phyloP scores from a whole-genome alignment of 805 yeast genomes.

The Wickerhamomyces kurtzmanii region DNA sequence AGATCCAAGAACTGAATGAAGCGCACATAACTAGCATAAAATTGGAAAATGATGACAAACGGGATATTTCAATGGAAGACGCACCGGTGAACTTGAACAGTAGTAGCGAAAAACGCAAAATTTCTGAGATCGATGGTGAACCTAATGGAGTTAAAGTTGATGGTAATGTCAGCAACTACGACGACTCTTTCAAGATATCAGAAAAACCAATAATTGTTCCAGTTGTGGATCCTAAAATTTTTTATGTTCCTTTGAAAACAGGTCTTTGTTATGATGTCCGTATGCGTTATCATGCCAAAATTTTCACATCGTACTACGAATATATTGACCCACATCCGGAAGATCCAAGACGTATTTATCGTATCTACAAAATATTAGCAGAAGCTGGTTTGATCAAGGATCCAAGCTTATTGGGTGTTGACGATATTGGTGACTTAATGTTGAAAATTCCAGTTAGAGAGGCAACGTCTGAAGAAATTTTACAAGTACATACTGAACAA shows the following conservation, averaged over 20 bases:
- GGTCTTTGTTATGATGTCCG: conserved; percentile 95
- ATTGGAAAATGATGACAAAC: too few relatives aligned
- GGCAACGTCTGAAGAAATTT: conserved; percentile 78
- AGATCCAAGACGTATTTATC: conserved; percentile 91
- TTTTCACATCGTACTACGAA: conserved; percentile 84
- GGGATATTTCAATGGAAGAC: too few relatives aligned
- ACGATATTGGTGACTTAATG: conserved; percentile 81
- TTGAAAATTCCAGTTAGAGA: conserved; percentile 83
- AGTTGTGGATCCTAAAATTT: conserved; percentile 52
- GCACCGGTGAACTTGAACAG: too few relatives aligned
- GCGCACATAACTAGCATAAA: too few relatives aligned
- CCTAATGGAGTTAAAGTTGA: conserved; percentile 6
- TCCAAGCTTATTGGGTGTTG: conserved; percentile 54
- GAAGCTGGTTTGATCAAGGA: conserved; percentile 88
- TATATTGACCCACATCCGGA: conserved; percentile 99
- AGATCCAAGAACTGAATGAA: too few relatives aligned
- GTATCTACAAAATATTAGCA: conserved; percentile 87
- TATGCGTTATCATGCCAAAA: conserved; percentile 95
- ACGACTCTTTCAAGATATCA: background rate
- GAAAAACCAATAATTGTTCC: conserved; percentile 42
- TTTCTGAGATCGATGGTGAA: conserved; percentile 12
- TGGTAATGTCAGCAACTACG: conserved; percentile 1
- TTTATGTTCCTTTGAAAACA: conserved; percentile 70
- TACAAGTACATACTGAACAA: conserved; percentile 74
- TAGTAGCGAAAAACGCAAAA: conserved; percentile 15